These are phyloP conservation scores for Candida pseudocylindracea DNA, from an alignment of 1,139 yeast genomes.

Conservation along the genomic window DNA sequence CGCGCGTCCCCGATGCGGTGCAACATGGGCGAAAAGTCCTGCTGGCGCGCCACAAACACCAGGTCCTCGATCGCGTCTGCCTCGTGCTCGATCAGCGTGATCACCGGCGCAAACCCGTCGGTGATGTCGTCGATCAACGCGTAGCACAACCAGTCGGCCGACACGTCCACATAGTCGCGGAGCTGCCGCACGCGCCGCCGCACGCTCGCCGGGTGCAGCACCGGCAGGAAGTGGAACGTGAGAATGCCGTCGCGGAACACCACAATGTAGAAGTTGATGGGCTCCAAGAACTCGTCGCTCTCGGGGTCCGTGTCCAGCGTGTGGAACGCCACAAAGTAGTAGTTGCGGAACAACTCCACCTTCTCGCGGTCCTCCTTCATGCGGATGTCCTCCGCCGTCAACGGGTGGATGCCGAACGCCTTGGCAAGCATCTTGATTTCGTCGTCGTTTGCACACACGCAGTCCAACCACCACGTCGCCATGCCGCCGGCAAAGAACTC, in stretches of 20 bases:
- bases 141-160: slow-evolving; percentile 87
- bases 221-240: slow-evolving; percentile 71
- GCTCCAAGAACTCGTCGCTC: slow-evolving; percentile 66
- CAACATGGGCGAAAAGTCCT: slow-evolving; percentile 29
- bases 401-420: slow-evolving; percentile 68
- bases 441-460: slow-evolving; percentile 43
- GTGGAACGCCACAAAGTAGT: slow-evolving; percentile 68
- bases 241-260: slow-evolving; percentile 71
- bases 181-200: slow-evolving; percentile 82
- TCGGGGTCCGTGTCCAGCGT: slow-evolving; percentile 59
- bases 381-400: slow-evolving; percentile 68
- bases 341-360: slow-evolving; percentile 52
- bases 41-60: slow-evolving; percentile 10
- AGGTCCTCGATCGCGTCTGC: slow-evolving; percentile 87
- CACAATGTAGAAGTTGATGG: slow-evolving; percentile 70
- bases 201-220: slow-evolving; percentile 67
- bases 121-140: slow-evolving; percentile 88
- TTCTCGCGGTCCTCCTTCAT: slow-evolving; percentile 77
- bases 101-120: slow-evolving; percentile 83
- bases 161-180: slow-evolving; percentile 68
- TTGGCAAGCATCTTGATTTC: slow-evolving; percentile 44
- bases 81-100: slow-evolving; percentile 69
- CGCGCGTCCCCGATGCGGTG: slow-evolving; percentile 75
- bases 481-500: slow-evolving; percentile 41
- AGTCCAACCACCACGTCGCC: slow-evolving; percentile 63